A percentile compares a stretch with the other conserved stretches of the same genome.
These are phyloP conservation scores for Paramecium caudatum DNA, from an alignment of 73 alveolate species.

Conservation along the genomic window DNA sequence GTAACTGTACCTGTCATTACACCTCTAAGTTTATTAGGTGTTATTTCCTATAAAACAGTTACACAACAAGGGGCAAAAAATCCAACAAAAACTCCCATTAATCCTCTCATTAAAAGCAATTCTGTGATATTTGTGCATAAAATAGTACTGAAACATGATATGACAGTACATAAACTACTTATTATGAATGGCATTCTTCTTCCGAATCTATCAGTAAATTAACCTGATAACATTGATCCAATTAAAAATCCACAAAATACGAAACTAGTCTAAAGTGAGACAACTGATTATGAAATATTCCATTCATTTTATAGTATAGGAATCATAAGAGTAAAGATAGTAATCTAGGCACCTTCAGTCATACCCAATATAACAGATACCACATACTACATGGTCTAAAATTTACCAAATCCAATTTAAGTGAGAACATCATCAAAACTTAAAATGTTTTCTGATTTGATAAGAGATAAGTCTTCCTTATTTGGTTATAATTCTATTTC, in stretches of 20 bases:
- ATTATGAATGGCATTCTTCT: constrained; percentile 63
- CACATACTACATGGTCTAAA: constrained; percentile 28
- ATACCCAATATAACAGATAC: constrained; percentile 62
- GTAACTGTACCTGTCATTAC: constrained; percentile 66
- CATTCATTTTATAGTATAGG: constrained; percentile 73
- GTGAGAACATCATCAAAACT: constrained; percentile 67
- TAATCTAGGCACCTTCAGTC: constrained; percentile 75
- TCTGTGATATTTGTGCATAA: constrained; percentile 59
- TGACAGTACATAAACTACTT: constrained; percentile 44
- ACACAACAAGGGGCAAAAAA: constrained; percentile 75
- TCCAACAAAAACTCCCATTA: constrained; percentile 76
- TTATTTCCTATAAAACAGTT: constrained; percentile 65
- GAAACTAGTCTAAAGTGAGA: constrained; percentile 68
- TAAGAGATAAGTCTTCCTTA: neutral
- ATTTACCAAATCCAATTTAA: constrained; percentile 71
- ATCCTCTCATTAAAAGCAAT: constrained; percentile 51
- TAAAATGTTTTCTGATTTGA: constrained; percentile 16
- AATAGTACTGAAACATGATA: constrained; percentile 35
- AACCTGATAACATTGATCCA: constrained; percentile 73
- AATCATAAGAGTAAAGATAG: constrained; percentile 68
- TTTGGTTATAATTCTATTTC: neutral
- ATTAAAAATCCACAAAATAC: constrained; percentile 70
- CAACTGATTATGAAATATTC: constrained; percentile 52
- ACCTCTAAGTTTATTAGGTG: constrained; percentile 71
- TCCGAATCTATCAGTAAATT: constrained; percentile 73